Evolutionary conservation across 2,329 filamentous ascomycete genomes (phyloP), one percentile per base, ranked within the genome.

Genomic region (Colletotrichum cuscutae): DNA sequence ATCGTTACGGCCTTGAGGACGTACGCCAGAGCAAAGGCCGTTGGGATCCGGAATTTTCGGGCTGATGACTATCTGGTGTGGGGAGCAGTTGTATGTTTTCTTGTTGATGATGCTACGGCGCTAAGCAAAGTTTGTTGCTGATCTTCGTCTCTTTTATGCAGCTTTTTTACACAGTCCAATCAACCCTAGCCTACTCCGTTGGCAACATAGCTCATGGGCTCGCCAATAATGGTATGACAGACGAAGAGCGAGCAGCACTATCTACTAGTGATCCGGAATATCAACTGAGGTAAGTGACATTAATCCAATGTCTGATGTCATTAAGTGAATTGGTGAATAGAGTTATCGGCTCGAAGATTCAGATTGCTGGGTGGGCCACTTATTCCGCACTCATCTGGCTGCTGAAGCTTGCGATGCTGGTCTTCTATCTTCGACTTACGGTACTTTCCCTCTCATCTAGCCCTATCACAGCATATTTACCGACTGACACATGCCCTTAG

Each of bases 201-300:
- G 86, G 86, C 22, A 84, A 85, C 12, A 81, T 81, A 72, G 87
- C 83, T 61, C 80, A 82, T 57, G 89, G 89, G 0, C 80, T 90
- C 3, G 87, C 89, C 24, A 90, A 91, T 75, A 89, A 89, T 75
- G 80, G 84, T 68, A 90, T 91, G 87, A 87, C 88, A 2, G 80
- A 86, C 15, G 83, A 82, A 24, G 78, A 89, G 73, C 85, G 90
- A 7, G 78, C 76, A 5, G 78, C 81, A 0, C 80, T 91, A 13
- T 81, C 82, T 5, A 81, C 85, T 0, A 69, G 79, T 11, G 84
- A 84, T 12, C 77, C 81, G 5, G 88, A 90, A 76, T 89, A 85
- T 75, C 76, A 77, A 2, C 37, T 79, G 49, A 80, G 83, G 82
- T 82, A 71, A 32, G 78, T 60, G 49, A 4, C 6, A 35, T 1